Base-by-base conservation (phyloP, 441 rosid species). In the Corymbia citriodora region DNA sequence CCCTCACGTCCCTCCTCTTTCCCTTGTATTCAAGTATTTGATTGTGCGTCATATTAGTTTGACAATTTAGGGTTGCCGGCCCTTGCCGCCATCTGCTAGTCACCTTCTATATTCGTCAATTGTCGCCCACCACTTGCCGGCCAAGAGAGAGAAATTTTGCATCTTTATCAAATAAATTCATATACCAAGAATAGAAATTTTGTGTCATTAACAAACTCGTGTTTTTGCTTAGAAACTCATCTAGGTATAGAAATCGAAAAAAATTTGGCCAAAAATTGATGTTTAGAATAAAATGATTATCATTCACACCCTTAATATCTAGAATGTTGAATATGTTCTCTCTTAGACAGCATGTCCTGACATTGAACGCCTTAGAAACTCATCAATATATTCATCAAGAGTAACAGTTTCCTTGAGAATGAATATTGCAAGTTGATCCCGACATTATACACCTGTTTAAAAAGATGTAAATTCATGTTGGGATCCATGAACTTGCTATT, bases 281-380 rank as follows among this genome's bases (percentile, higher is more conserved):
- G 21, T 16, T 55, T 8, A 3, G 5, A 55, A 55, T 25, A 55
- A 0, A 55, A 55, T 55, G 11, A 57, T 57, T 57, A 57, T 57
- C 27, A 57, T 9, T 21, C 1, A 11, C 12, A 0, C 25, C 0
- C 63, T 23, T 59, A 55, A 0, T 25, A 59, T 25, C 65, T 25
- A 59, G 65, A 59, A 4, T 59, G 65, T 7, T 10, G 65, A 59
- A 59, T 59, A 6, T 25, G 65, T 59, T 25, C n/a, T 59, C 65
- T 59, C 65, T 59, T 59, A 25, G 65, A 59, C 65, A 59, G 65
- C 14, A 59, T 59, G 14, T 59, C 65, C 3, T 4, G 25, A 59
- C n/a, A 59, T 59, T 59, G 65, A 59, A 59, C 3, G 25, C n/a
- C 65, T 59, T 59, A 59, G 65, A 59, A 59, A 59, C 65, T 59